Percentiles rank a stretch among this genome's conserved stretches.
Evolutionary conservation across 805 yeast genomes (phyloP).

Genomic region (Monosporozyma aquatica): DNA sequence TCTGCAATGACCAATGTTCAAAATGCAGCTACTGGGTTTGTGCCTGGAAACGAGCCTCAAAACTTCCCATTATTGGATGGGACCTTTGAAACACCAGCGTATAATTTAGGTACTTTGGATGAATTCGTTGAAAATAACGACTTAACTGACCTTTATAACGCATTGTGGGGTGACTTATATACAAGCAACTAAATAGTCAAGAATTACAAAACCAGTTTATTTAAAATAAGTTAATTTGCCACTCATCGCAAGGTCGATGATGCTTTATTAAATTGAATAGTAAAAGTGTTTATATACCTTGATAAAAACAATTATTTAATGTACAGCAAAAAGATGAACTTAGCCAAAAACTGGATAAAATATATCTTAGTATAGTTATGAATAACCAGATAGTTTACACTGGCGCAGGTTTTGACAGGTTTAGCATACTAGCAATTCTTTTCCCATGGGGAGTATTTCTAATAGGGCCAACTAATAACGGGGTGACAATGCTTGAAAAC

Average conservation of each 20-base stretch:
- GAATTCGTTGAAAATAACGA: conserved; percentile 26
- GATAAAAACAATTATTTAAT: too few species aligned
- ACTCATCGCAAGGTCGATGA: too few species aligned
- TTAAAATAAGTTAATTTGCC: too few species aligned
- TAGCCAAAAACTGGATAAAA: too few species aligned
- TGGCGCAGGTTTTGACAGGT: conserved; percentile 3
- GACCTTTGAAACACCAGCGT: conserved; percentile 6
- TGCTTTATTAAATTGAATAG: too few species aligned
- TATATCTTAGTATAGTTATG: too few species aligned
- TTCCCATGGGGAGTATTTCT: conserved; percentile 94
- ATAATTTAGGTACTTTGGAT: conserved; percentile 27
- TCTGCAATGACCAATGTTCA: not conserved
- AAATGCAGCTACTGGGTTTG: not conserved
- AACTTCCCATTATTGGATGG: not conserved
- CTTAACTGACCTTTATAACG: conserved; percentile 21
- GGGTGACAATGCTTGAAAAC: conserved; percentile 53
- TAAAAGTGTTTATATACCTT: too few species aligned
- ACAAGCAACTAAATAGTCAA: conserved; percentile 6
- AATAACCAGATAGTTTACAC: not conserved
- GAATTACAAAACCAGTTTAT: not conserved
- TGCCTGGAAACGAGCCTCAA: not conserved
- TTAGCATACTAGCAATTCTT: conserved; percentile 46
- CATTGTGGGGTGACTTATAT: conserved; percentile 25
- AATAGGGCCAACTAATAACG: conserved; percentile 62
- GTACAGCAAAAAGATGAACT: too few species aligned